Evolutionary conservation across 2,329 filamentous ascomycete species (phyloP), one percentile per base, ranked within the genome.

Genomic region (Sporothrix brasiliensis): DNA sequence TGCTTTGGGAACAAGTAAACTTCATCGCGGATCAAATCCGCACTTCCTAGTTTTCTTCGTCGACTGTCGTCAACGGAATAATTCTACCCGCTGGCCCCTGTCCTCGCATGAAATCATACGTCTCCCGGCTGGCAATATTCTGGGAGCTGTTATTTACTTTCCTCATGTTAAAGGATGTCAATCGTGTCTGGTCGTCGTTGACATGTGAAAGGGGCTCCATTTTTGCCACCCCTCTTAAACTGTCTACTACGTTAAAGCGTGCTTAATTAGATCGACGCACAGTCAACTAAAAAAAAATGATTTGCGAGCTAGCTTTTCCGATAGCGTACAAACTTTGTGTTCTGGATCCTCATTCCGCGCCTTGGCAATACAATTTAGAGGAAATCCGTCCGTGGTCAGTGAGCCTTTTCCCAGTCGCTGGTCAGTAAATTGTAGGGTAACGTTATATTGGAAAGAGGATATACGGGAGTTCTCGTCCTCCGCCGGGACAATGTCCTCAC

Each of bases 151-250:
- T 34, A 9, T 34, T 34, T 34, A 34, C 34, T 49, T 5, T 19
- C 13, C 56, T 61, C 56, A 11, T 24, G 56, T 44, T 21, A 3
- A 41, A 21, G 34, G 34, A n/a, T 34, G 34, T 9, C 34, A 34
- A 34, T 34, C 34, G 21, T 60, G 56, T 60, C 7, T 9, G 16
- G 39, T 11, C 19, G 21, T 39, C 49, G 5, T 27, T 69, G 68
- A 69, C 68, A 69, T 69, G 68, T 69, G 68, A 69, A 69, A 66
- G 41, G 58, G 68, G 68, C 56, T 60, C 60, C 16, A 30, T 24
- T 63, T 63, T 63, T 19, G 58, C 58, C 39, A 63, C 39, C 39
- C 21, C 11, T 9, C 58, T 11, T 27, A 27, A 16, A 14, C 10
- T 21, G 34, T 13, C n/a, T n/a, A n/a, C 49, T 19, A 30, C 27